phyloP scores from a whole-genome alignment of 345 rosid genomes.

The Eucalyptus curtisii region DNA sequence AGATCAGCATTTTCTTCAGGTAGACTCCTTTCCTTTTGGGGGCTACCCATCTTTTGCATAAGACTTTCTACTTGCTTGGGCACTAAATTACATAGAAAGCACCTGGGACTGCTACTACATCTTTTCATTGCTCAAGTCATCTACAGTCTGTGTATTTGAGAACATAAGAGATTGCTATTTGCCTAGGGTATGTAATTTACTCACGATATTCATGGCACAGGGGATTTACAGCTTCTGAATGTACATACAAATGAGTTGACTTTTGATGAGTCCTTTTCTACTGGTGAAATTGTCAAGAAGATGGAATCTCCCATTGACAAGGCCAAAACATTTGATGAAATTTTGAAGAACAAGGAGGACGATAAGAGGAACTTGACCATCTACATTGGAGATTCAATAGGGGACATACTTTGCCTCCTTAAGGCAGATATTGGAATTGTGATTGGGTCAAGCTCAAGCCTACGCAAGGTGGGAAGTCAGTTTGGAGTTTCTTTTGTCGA shows the following conservation, averaged over 20 bases:
- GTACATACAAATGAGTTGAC: conserved; percentile 78
- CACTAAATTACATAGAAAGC: neutral
- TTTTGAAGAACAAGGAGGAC: conserved; percentile 14
- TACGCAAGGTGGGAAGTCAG: conserved; percentile 67
- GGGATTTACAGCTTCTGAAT: conserved; percentile 40
- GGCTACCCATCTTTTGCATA: neutral
- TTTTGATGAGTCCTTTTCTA: conserved; percentile 53
- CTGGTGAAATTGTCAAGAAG: conserved; percentile 60
- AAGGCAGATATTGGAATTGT: conserved; percentile 93
- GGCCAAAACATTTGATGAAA: conserved; percentile 40
- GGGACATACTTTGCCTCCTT: conserved; percentile 88
- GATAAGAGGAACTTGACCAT: conserved; percentile 42
- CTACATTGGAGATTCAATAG: conserved; percentile 85
- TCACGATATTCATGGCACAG: conserved; percentile 15
- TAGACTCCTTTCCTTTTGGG: conserved; percentile 3
- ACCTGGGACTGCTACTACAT: neutral
- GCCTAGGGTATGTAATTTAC: neutral
- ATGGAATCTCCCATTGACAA: conserved; percentile 79
- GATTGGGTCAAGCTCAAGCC: conserved; percentile 70
- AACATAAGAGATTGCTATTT: neutral
- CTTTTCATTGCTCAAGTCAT: neutral
- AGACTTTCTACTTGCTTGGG: neutral
- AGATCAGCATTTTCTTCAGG: conserved; percentile 70
- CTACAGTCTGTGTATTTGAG: neutral
- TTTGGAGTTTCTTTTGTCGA: conserved; percentile 89